Evolutionary conservation across 176 grass and related monocot species (phyloP), one percentile per base, ranked within the genome.

Genomic region (Puccinellia tenuiflora): DNA sequence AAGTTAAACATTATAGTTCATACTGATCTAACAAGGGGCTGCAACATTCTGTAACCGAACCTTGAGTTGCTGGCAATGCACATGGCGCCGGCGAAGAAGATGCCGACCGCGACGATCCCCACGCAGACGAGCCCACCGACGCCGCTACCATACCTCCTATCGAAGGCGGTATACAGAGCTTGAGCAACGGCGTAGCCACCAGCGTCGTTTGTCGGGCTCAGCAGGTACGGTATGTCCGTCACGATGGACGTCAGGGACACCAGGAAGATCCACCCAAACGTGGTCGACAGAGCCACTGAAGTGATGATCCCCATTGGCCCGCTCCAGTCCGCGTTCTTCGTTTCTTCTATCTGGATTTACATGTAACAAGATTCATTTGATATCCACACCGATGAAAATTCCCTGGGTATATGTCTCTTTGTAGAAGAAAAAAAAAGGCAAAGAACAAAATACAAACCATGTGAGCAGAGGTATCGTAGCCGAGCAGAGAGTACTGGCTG

Each of bases 101-200:
- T 67, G 67, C 90, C 84, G 70, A 80, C 80, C 0, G 93, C 90
- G 52, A 92, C 17, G 57, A 85, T n/a, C 13, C 86, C 90, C 13
- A 96, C 6, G 52, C 93, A 96, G 8, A 90, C 12, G 17, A 96
- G 45, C 12, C 86, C 93, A 0, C 93, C 93, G 0, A 67, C 48
- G 22, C 93, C 90, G 50, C 18, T 90, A 17, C 88, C 93, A 22
- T 90, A 92, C 73, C 93, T 68, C 31, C 52, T 37, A 6, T 73
- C 87, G 51, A 92, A 95, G 29, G 85, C 38, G 20, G 52, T 38
- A 46, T 90, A 85, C 55, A 95, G 54, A 0, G 91, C 73, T 79
- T 95, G 88, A 6, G 93, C 93, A 15, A 95, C 73, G 79, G 93
- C 93, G 33, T 92, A 88, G 17, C 93, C 93, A 18, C 90, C 93